Base-by-base conservation (phyloP, 257 asterid species). In the Scutellaria minor region DNA sequence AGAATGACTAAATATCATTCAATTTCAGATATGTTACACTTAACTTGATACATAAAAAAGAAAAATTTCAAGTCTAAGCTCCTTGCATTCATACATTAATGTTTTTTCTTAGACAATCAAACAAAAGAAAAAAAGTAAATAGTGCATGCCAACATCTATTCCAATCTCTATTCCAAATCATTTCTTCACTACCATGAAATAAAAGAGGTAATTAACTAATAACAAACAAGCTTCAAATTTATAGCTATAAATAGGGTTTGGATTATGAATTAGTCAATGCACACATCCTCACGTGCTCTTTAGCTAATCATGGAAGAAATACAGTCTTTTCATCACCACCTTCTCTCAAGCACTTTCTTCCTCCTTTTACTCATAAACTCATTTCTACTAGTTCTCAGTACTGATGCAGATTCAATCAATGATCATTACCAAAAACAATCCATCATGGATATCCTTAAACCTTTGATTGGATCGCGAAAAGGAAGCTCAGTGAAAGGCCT, bases 391-490 rank as follows among this genome's bases (percentile, higher is more conserved):
- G 10, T 13, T 31, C 15, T 42, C 59, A n/a, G 42, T 20, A 10
- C 7, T 4, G 10, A 46, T 42, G 65, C 52, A 61, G 7, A 45
- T 45, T 18, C 31, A 5, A 4, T 31, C 37, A 31, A 31, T 4
- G 51, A n/a, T 60, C 66, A 54, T 44, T 24, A 24, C 2, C 66
- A 69, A 6, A 40, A 59, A 39, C 18, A 24, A n/a, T 9, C 79
- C 15, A 20, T 66, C 14, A 37, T 58, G 55, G 42, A 72, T 15
- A 66, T 47, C 71, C 66, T 72, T 55, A 10, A 77, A 27, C 35
- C 59, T 46, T 59, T 72, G 53, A 14, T 35, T 35, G 76, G 75
- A 44, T 45, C 54, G 48, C 62, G 10, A 6, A 73, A 68, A 73
- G 78, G 78, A 14, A 55, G 14, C 71, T 6, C 27, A 6, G 31